Evolutionary conservation across 1,284 basidiomycete species (phyloP).

Genomic region (Vanrija pseudolonga): DNA sequence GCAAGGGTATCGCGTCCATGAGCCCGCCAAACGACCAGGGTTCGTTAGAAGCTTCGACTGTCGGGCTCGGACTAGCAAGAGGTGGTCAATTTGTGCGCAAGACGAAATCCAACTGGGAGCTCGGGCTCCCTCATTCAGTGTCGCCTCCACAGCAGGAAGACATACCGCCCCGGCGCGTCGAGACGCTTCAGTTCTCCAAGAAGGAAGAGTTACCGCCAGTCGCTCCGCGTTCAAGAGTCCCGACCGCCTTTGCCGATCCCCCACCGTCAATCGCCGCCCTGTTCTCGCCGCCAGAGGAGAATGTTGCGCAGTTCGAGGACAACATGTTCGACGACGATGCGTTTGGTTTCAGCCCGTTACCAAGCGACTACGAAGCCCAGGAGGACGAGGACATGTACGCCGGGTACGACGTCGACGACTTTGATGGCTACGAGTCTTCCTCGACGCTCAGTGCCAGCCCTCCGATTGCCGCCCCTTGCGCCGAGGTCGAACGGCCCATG

Average conservation of each 20-base stretch:
- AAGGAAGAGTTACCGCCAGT: too few relatives aligned
- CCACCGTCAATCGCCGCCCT: conserved; percentile 8
- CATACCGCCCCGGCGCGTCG: background rate
- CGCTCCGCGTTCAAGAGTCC: background rate
- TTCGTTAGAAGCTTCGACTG: conserved; percentile 9
- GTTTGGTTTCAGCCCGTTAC: conserved; percentile 35
- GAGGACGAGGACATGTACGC: conserved; percentile 32
- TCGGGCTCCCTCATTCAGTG: conserved; percentile 25
- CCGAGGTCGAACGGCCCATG: background rate
- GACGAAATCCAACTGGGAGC: conserved; percentile 33
- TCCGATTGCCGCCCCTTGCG: background rate
- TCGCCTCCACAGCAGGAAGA: conserved; percentile 38
- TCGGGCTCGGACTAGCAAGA: conserved; percentile 31
- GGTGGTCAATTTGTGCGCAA: conserved; percentile 35
- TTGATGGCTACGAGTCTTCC: background rate
- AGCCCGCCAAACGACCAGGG: conserved; percentile 11
- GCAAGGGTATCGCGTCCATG: conserved; percentile 11
- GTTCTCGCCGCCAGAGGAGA: conserved; percentile 9
- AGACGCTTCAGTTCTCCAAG: too few relatives aligned
- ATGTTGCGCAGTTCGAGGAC: background rate
- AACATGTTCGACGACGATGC: conserved; percentile 15
- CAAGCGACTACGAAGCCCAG: conserved; percentile 39
- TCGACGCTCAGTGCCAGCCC: background rate
- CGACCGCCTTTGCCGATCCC: background rate
- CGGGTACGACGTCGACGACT: background rate